These are phyloP conservation scores for Arthrobotrys conoides DNA, from an alignment of 2,329 filamentous ascomycete species.

Conservation along the genomic window DNA sequence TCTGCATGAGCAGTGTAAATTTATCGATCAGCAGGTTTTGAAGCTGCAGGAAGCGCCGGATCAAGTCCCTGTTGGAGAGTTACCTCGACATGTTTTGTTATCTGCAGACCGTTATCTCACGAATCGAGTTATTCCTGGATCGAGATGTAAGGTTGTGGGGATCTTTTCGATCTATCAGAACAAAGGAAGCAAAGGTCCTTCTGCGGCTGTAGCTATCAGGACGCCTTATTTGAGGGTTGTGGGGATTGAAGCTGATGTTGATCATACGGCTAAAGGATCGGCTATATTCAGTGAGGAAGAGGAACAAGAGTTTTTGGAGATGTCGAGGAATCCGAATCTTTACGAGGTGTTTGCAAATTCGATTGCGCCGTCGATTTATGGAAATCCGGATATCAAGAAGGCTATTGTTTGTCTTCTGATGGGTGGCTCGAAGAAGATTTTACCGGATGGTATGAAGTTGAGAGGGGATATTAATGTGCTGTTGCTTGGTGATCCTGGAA, in stretches of 20 bases:
- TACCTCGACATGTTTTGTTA: slow-evolving; percentile 93
- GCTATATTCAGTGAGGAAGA: slow-evolving; percentile 92
- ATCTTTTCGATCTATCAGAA: slow-evolving; percentile 98
- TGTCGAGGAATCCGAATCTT: slow-evolving; percentile 91
- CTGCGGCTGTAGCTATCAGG: slow-evolving; percentile 90
- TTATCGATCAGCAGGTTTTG: slow-evolving; percentile 97
- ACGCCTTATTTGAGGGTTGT: slow-evolving; percentile 95
- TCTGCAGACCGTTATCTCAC: slow-evolving; percentile 97
- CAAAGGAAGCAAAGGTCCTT: slow-evolving; percentile 85
- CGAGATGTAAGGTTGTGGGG: slow-evolving; percentile 93
- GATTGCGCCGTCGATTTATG: slow-evolving; percentile 97
- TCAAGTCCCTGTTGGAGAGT: slow-evolving; percentile 95
- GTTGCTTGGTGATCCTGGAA: slow-evolving; percentile 95
- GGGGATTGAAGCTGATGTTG: slow-evolving; percentile 89
- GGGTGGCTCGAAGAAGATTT: slow-evolving; percentile 96
- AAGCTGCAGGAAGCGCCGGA: slow-evolving; percentile 98
- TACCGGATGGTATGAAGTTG: slow-evolving; percentile 97
- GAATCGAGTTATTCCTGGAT: slow-evolving; percentile 94
- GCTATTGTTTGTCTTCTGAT: slow-evolving; percentile 93
- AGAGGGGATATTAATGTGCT: slow-evolving; percentile 98
- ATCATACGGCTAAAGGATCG: slow-evolving; percentile 88
- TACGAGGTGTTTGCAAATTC: slow-evolving; percentile 91
- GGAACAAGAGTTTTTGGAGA: slow-evolving; percentile 93
- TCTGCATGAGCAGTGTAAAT: slow-evolving; percentile 90
- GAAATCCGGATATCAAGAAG: slow-evolving; percentile 96